Base-by-base conservation (phyloP, 192 early-diverging fungal species). In the Coemansia asiatica region DNA sequence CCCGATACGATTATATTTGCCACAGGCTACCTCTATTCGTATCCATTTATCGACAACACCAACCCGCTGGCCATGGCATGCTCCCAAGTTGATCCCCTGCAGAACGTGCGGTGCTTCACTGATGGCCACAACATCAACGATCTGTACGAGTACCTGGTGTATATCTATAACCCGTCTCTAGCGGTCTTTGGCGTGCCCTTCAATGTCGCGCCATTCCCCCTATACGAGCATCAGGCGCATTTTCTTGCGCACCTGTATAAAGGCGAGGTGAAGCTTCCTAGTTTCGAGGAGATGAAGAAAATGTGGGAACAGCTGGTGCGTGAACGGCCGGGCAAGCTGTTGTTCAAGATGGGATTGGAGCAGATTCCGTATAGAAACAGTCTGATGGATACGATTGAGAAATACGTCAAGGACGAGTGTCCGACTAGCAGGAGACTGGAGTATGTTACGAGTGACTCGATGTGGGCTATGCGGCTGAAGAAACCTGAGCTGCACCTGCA, bases 11-110 rank as follows among this genome's bases (percentile, higher is more conserved):
- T 92, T 21, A 72, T 92, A 0, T 86, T 82, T 53, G 89, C 86
- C 23, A 92, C 90, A 0, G 90, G 90, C 0, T 92, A 89, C 62
- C 59, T 83, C 0, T 87, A 82, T 33, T 69, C 68, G 2, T 87
- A 78, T 65, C 89, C 89, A 26, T 92, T 91, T 60, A 48, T 89
- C 1, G 47, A 60, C 12, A 50, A 61, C 49, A 27, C 22, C 8
- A 56, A 71, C 33, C 58, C 50, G 6, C 27, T 55, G 33, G 6
- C 33, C 4, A 29, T 33, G 19, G 61, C 16, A 18, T 57, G 33
- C 8, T 33, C 33, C 31, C 25, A 9, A 51, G 33, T 46, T 3
- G 23, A 44, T 48, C 6, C 59, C 8, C 0, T 16, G 4, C 15
- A 46, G 19, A 35, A 66, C 15, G 25, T 59, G 12, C 19, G 38